These are phyloP conservation scores for Castanea mollissima DNA, from an alignment of 306 rosid species.

Conservation along the genomic window DNA sequence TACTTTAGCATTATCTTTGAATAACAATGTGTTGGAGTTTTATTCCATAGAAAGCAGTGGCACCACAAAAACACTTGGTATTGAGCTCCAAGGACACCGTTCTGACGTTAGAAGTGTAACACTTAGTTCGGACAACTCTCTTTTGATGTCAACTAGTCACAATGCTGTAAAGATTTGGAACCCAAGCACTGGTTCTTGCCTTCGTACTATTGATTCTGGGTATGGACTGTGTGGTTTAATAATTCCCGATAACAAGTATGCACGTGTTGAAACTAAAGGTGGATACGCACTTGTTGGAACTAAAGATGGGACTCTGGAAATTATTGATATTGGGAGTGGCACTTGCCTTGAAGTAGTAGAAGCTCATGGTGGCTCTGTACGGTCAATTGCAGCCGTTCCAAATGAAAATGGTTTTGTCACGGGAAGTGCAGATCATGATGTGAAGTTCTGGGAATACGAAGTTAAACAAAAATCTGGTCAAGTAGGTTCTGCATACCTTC, in stretches of 20 bases:
- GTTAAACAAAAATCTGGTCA: constrained; percentile 65
- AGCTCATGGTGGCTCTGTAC: constrained; percentile 84
- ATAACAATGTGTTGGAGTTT: constrained; percentile 79
- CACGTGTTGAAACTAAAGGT: constrained; percentile 87
- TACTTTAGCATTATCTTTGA: constrained; percentile 81
- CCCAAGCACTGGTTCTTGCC: constrained; percentile 89
- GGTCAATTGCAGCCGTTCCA: constrained; percentile 70
- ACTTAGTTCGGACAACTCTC: constrained; percentile 81
- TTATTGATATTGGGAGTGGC: constrained; percentile 84
- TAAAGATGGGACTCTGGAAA: constrained; percentile 75
- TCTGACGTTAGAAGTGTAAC: constrained; percentile 85
- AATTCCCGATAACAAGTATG: constrained; percentile 71
- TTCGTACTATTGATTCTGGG: constrained; percentile 88
- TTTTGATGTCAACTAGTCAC: constrained; percentile 96
- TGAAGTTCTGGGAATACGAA: constrained; percentile 91
- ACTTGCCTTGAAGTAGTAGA: constrained; percentile 70
- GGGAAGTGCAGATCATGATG: constrained; percentile 90
- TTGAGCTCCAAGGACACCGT: constrained; percentile 93
- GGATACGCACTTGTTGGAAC: constrained; percentile 94
- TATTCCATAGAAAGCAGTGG: constrained; percentile 58
- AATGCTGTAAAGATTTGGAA: constrained; percentile 92
- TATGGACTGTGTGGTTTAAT: constrained; percentile 82
- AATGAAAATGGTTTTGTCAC: constrained; percentile 76
- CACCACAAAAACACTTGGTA: constrained; percentile 46
- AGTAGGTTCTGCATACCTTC: constrained; percentile 49